phyloP scores from a whole-genome alignment of 2,329 filamentous ascomycete species.

The Erysiphe neolycopersici region DNA sequence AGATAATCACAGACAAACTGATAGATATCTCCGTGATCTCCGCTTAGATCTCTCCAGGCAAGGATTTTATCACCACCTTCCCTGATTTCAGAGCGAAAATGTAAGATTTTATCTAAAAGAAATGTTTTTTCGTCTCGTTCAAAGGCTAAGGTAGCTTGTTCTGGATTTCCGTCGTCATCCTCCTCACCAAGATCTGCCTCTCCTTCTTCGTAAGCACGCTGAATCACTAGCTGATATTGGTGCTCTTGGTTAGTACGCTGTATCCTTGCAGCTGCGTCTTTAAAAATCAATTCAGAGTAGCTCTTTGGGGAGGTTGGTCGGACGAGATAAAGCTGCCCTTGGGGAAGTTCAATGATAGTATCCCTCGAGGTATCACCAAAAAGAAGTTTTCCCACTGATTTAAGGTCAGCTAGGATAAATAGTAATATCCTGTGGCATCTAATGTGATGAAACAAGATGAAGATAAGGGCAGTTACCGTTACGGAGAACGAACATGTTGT shows the following conservation, averaged over 20 bases:
- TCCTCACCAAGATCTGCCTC: slow-evolving; percentile 79
- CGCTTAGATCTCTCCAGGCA: slow-evolving; percentile 85
- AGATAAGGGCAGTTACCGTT: slow-evolving; percentile 15
- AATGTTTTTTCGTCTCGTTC: slow-evolving; percentile 97
- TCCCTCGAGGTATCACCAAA: slow-evolving; percentile 64
- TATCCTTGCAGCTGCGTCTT: slow-evolving; percentile 79
- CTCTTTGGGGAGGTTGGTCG: slow-evolving; percentile 87
- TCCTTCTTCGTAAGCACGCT: slow-evolving; percentile 90
- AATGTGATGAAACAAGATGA: background rate
- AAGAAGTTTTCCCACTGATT: slow-evolving; percentile 64
- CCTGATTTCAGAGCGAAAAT: slow-evolving; percentile 61
- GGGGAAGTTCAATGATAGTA: slow-evolving; percentile 75
- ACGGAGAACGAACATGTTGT: slow-evolving; percentile 18
- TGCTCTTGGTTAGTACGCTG: slow-evolving; percentile 83
- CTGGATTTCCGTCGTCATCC: slow-evolving; percentile 63
- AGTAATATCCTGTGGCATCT: background rate
- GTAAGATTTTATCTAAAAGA: slow-evolving; percentile 72
- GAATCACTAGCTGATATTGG: slow-evolving; percentile 90
- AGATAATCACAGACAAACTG: slow-evolving; percentile 83
- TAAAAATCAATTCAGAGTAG: slow-evolving; percentile 97
- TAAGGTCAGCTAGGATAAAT: slow-evolving; percentile 3
- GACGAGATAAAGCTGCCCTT: slow-evolving; percentile 93
- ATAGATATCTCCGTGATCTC: slow-evolving; percentile 83
- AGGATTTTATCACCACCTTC: slow-evolving; percentile 63
- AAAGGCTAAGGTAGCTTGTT: slow-evolving; percentile 40